These are phyloP conservation scores for Claviceps humidiphila DNA, from an alignment of 2,329 filamentous ascomycete genomes.

Conservation along the genomic window DNA sequence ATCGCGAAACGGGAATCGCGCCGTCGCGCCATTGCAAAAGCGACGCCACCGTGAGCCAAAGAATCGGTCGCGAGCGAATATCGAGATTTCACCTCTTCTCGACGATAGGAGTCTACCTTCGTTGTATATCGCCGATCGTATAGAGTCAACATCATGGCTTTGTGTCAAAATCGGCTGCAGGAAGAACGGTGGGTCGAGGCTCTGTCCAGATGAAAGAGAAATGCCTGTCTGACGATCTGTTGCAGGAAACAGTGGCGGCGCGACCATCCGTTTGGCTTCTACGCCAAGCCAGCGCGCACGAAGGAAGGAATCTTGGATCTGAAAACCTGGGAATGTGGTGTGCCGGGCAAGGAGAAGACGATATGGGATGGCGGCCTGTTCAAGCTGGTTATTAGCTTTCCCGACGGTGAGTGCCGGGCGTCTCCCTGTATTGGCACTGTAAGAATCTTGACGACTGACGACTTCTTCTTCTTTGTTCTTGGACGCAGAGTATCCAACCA, in stretches of 20 bases:
- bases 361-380: constrained; percentile 97
- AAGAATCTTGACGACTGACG: not conserved
- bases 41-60: not conserved
- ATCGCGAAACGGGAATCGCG: not conserved
- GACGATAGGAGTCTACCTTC: not conserved
- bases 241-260: constrained; percentile 87
- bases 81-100: not conserved
- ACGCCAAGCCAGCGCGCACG: constrained; percentile 74
- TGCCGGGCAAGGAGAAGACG: constrained; percentile 92
- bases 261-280: constrained; percentile 97
- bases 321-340: constrained; percentile 92
- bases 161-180: constrained; percentile 76
- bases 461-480: not conserved
- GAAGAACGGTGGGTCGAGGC: constrained; percentile 60
- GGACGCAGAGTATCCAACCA: constrained; percentile 80
- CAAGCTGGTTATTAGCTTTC: constrained; percentile 85
- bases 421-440: constrained; percentile 1
- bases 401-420: constrained; percentile 56
- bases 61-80: not conserved
- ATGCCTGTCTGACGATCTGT: constrained; percentile 10
- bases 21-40: not conserved
- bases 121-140: not conserved
- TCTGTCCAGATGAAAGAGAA: not conserved
- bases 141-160: constrained; percentile 48
- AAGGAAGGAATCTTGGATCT: constrained; percentile 73